Evolutionary conservation across 2,329 filamentous ascomycete species (phyloP).

Genomic region (Plenodomus lindquistii): DNA sequence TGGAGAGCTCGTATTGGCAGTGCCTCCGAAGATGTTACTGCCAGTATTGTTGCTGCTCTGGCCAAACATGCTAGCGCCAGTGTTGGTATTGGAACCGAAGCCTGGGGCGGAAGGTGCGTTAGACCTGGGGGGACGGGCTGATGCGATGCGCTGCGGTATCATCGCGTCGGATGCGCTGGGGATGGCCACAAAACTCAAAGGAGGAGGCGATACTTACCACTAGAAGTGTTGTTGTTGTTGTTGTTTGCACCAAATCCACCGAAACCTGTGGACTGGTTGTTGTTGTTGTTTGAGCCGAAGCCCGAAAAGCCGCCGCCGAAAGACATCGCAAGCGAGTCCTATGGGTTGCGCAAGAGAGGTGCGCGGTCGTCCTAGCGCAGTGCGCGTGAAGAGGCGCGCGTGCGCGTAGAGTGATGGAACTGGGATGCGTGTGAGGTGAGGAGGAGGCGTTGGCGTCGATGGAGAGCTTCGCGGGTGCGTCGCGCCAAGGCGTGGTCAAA

Average conservation of each 20-base stretch:
- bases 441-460: slow-evolving; percentile 19
- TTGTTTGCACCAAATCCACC: slow-evolving; percentile 49
- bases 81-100: slow-evolving; percentile 44
- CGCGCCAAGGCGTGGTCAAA: neutral
- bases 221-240: slow-evolving; percentile 38
- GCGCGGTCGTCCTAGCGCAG: slow-evolving; percentile 22
- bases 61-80: slow-evolving; percentile 42
- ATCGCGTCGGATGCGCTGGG: slow-evolving; percentile 32
- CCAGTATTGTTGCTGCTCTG: slow-evolving; percentile 35
- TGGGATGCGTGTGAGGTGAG: slow-evolving; percentile 19
- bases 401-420: slow-evolving; percentile 22
- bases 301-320: slow-evolving; percentile 57
- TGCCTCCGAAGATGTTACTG: slow-evolving; percentile 37
- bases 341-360: slow-evolving; percentile 25
- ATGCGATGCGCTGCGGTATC: slow-evolving; percentile 1
- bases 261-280: slow-evolving; percentile 37
- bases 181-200: slow-evolving; percentile 15
- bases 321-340: slow-evolving; percentile 37
- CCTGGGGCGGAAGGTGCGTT: slow-evolving; percentile 47
- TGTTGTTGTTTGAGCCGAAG: slow-evolving; percentile 48
- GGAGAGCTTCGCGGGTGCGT: neutral
- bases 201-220: slow-evolving; percentile 56
- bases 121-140: slow-evolving; percentile 22
- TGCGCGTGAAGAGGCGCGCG: slow-evolving; percentile 20
- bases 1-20: slow-evolving; percentile 33